Percentiles rank a stretch among this genome's conserved stretches.
phyloP scores from a whole-genome alignment of 371 early-diverging fungal genomes.

The Neoconidiobolus thromboides region DNA sequence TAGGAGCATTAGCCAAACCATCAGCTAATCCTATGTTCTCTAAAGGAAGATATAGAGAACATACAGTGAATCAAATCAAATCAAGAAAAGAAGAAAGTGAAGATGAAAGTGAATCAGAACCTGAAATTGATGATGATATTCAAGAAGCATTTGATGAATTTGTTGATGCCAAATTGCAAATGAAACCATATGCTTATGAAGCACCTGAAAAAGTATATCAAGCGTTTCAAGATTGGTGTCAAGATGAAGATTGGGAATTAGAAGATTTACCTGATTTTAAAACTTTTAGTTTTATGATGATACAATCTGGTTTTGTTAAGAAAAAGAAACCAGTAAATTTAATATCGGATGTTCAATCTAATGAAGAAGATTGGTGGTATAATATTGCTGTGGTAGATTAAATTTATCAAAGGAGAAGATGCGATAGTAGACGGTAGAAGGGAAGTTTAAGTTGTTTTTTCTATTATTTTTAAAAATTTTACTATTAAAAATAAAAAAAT shows the following conservation, averaged over 20 bases:
- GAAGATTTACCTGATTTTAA: neutral
- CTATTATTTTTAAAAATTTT: too few species aligned
- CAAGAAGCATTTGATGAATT: slow-evolving; percentile 7
- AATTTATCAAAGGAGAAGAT: too few species aligned
- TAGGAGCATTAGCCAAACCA: neutral
- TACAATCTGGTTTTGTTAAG: slow-evolving; percentile 6
- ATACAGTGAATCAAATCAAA: slow-evolving; percentile 5
- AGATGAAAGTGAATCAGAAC: slow-evolving; percentile 4
- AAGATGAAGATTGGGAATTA: neutral
- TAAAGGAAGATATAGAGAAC: slow-evolving; percentile 4
- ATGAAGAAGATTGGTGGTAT: slow-evolving; percentile 7
- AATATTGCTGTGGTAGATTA: slow-evolving; percentile 8
- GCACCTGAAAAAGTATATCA: slow-evolving; percentile 1
- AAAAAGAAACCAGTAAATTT: neutral
- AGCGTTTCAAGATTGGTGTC: slow-evolving; percentile 2
- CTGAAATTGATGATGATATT: slow-evolving; percentile 4
- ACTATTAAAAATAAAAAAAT: too few species aligned
- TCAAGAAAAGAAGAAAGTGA: neutral
- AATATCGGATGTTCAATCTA: neutral
- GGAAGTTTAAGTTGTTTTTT: too few species aligned
- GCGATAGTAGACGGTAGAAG: too few species aligned
- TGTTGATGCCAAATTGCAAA: slow-evolving; percentile 2
- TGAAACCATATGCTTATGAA: slow-evolving; percentile 6
- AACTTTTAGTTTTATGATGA: slow-evolving; percentile 3
- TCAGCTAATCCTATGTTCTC: slow-evolving; percentile 2